Conservation (phyloP, 345 rosid genomes). For the Excoecaria agallocha region DNA sequence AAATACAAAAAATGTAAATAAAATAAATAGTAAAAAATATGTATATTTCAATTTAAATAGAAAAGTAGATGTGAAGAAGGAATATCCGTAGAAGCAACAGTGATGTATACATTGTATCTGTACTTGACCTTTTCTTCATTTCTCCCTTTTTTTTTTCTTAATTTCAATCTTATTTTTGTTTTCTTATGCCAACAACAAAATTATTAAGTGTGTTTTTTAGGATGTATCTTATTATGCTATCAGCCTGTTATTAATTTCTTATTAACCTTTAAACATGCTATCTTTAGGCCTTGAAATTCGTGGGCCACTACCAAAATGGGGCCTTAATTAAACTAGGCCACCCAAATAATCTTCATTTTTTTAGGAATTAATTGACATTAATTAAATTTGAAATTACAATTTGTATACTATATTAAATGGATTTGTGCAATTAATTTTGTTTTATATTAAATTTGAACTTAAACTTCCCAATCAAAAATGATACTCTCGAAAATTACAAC, state of each 20-base stretch:
- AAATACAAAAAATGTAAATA: too few species aligned
- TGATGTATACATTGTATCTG: neutral
- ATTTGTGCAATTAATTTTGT: neutral
- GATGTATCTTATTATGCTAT: neutral
- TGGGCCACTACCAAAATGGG: too few species aligned
- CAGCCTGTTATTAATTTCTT: neutral
- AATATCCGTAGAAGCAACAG: neutral
- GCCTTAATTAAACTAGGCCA: neutral
- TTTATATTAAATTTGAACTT: slow-evolving; percentile 21
- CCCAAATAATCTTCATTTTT: neutral
- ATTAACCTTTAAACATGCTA: too few species aligned
- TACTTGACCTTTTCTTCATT: neutral
- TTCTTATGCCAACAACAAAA: neutral
- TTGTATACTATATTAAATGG: neutral
- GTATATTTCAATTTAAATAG: too few species aligned
- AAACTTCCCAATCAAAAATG: slow-evolving; percentile 25
- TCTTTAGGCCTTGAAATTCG: too few species aligned
- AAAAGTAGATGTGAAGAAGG: neutral
- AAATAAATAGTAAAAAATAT: too few species aligned
- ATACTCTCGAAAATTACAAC: too few species aligned
- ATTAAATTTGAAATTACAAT: neutral
- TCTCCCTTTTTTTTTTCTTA: too few species aligned
- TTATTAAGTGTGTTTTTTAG: neutral
- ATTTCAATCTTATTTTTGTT: neutral
- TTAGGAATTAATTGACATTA: neutral